Conservation (phyloP, 2,329 filamentous ascomycete species). For the Apiospora sp. region DNA sequence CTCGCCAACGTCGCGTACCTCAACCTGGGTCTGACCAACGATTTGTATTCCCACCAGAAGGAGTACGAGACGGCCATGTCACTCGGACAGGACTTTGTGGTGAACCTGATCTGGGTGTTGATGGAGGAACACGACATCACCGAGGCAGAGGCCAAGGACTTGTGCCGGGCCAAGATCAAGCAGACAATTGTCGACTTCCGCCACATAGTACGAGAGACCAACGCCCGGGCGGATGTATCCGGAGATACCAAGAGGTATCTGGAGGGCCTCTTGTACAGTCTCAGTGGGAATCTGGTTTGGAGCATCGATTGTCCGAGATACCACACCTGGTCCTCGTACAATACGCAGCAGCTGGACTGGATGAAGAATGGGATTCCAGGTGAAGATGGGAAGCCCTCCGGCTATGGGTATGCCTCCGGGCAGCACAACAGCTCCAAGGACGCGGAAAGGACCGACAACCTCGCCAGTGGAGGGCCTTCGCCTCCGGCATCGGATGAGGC, state of each 20-base stretch:
- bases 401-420: too few species aligned
- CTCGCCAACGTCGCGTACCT: background rate
- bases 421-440: too few species aligned
- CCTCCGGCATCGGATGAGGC: too few species aligned
- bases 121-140: background rate
- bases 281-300: constrained; percentile 47
- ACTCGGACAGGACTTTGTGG: background rate
- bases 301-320: constrained; percentile 46
- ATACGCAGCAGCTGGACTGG: background rate
- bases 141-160: constrained; percentile 37
- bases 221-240: constrained; percentile 30
- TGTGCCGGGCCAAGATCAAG: constrained; percentile 37
- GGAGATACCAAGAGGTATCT: constrained; percentile 40
- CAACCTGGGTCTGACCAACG: background rate
- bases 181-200: constrained; percentile 30
- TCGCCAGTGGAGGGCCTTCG: too few species aligned
- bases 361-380: background rate
- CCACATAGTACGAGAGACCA: constrained; percentile 28
- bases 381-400: too few species aligned
- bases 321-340: background rate
- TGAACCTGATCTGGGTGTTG: background rate
- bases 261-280: constrained; percentile 41
- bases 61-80: background rate
- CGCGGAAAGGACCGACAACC: too few species aligned
- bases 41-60: background rate